Evolutionary conservation across 768 basidiomycete genomes (phyloP), one percentile per base, ranked within the genome.

Genomic region (Mycena indigotica): DNA sequence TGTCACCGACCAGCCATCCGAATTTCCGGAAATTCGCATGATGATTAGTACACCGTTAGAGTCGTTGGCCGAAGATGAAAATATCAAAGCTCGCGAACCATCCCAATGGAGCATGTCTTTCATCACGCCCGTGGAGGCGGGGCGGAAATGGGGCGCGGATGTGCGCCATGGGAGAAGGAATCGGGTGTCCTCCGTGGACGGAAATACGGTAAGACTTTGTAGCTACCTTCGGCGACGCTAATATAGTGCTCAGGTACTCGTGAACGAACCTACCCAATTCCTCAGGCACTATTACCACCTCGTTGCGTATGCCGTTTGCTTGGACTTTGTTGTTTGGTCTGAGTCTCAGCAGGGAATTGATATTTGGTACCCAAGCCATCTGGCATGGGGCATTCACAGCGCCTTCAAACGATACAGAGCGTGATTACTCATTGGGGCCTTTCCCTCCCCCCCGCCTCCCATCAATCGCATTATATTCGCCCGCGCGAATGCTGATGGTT

Each of bases 221-320:
- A 30, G 35, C n/a, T 16, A 39, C 35, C 32, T n/a, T 13, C 5
- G 17, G 52, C 16, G 52, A 5, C 26, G 30, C 53, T 12, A 8
- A 4, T 45, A 53, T 49, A 55, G 50, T 49, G 44, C 41, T 35
- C 45, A 85, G 84, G 62, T 84, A 12, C 69, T 85, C 32, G 77
- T 87, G 65, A 89, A 89, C 67, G 90, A 91, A 58, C 88, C 90
- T 0, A 55, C 69, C 1, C 89, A 91, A 66, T 89, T 94, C 78
- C 79, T 93, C n/a, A 75, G 78, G 45, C 93, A 94, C 69, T 94
- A 93, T 70, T 94, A 93, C 71, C 93, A 94, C 72, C 87, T 91
- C 57, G 88, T 13, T 19, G 41, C n/a, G 12, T n/a, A n/a, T 38
- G 35, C 35, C n/a, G 35, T 38, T n/a, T 38, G 35, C n/a, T n/a